Evolutionary conservation across 1,284 basidiomycete genomes (phyloP), one percentile per base, ranked within the genome.

Genomic region (Flammula alnicola): DNA sequence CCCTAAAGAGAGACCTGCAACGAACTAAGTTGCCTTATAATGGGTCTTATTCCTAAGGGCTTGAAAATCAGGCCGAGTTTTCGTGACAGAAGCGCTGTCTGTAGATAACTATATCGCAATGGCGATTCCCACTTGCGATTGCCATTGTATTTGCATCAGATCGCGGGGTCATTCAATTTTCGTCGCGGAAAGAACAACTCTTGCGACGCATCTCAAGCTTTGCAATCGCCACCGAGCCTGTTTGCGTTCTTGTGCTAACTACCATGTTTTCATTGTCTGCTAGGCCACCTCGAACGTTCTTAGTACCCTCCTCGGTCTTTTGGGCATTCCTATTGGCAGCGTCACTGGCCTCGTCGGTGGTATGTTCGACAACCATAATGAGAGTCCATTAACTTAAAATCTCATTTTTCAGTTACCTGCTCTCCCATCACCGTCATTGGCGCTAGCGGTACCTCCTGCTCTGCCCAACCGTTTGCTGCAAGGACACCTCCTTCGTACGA

Each of bases 181-280:
- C 49, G 54, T 50, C 48, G 59, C 48, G 47, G 38, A 25, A 17
- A 31, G 33, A 27, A 8, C 33, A 33, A 40, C 42, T 51, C 57
- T 16, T 66, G 63, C 62, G 61, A 60, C 47, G 63, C 57, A 43
- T 23, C 33, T 65, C 19, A 60, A 67, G 40, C 68, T 66, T 63
- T 69, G 67, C 54, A 51, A 65, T 47, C 52, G n/a, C 56, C 16
- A 49, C 60, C 14, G 52, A 61, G 36, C 38, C 31, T 26, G 61
- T 63, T 36, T 46, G 61, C 48, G 26, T 19, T 23, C n/a, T n/a
- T 12, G 5, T 5, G n/a, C n/a, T n/a, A n/a, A n/a, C n/a, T n/a
- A n/a, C n/a, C n/a, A n/a, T n/a, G n/a, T n/a, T n/a, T n/a, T n/a
- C n/a, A n/a, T n/a, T n/a, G n/a, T n/a, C n/a, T n/a, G 39, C 37